Conservation (phyloP, 2,329 filamentous ascomycete species). For the Stemphylium beticola region DNA sequence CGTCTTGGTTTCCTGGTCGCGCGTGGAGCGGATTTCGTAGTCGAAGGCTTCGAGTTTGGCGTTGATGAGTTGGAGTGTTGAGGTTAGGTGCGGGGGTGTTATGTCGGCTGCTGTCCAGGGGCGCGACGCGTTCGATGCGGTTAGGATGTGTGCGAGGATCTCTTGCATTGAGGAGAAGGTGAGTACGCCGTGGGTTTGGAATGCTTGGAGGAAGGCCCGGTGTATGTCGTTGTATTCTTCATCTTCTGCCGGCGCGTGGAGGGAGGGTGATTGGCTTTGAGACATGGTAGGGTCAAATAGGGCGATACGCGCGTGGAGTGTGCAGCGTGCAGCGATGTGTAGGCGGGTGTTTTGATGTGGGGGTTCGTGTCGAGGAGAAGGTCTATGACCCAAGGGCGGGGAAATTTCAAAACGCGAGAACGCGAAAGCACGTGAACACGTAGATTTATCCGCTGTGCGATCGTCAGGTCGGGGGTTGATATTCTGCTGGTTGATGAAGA, state of each 20-base stretch:
- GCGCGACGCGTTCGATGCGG: slow-evolving; percentile 58
- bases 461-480: no score
- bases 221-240: slow-evolving; percentile 62
- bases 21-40: slow-evolving; percentile 79
- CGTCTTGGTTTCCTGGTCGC: slow-evolving; percentile 70
- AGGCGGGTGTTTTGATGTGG: not conserved
- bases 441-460: no score
- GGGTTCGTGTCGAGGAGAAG: not conserved
- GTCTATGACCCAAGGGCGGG: slow-evolving; percentile 6
- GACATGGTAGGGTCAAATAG: slow-evolving; percentile 13
- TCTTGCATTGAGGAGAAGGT: slow-evolving; percentile 75
- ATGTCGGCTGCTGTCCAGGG: slow-evolving; percentile 66
- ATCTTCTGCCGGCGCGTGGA: slow-evolving; percentile 18
- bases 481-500: no score
- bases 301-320: not conserved
- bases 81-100: slow-evolving; percentile 69
- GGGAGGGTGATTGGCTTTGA: slow-evolving; percentile 20
- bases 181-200: slow-evolving; percentile 78
- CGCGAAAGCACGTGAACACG: slow-evolving; percentile 27
- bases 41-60: slow-evolving; percentile 79
- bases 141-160: slow-evolving; percentile 76
- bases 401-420: slow-evolving; percentile 20
- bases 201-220: slow-evolving; percentile 87
- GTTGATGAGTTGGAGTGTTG: slow-evolving; percentile 74
- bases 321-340: not conserved